Percentiles rank a stretch among this genome's conserved stretches.
Evolutionary conservation across 768 basidiomycete genomes (phyloP).

Genomic region (Fomitopsis serialis): DNA sequence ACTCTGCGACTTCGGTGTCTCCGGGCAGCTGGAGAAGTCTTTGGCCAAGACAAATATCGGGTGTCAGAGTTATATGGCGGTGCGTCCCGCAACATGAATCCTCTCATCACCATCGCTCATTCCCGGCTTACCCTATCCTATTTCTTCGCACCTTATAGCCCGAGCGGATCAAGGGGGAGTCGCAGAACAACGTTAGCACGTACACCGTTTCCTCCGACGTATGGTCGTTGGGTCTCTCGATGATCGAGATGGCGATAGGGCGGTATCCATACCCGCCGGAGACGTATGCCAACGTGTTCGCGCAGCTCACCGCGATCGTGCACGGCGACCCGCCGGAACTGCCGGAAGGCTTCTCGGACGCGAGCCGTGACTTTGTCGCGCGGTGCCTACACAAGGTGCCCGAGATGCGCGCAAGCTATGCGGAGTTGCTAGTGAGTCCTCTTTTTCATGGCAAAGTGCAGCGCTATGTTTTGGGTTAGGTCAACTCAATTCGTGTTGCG

Average conservation of each 20-base stretch:
- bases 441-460: not conserved
- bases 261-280: slow-evolving; percentile 96
- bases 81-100: slow-evolving; percentile 32
- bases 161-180: slow-evolving; percentile 94
- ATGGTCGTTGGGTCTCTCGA: slow-evolving; percentile 92
- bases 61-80: slow-evolving; percentile 98
- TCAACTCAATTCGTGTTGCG: not conserved
- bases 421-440: slow-evolving; percentile 63
- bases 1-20: slow-evolving; percentile 98
- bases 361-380: slow-evolving; percentile 79
- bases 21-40: slow-evolving; percentile 93
- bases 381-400: slow-evolving; percentile 81
- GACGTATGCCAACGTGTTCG: slow-evolving; percentile 95
- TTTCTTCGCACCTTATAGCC: slow-evolving; percentile 44
- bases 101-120: not conserved
- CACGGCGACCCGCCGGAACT: slow-evolving; percentile 89
- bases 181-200: slow-evolving; percentile 75
- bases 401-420: slow-evolving; percentile 73
- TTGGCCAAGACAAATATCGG: slow-evolving; percentile 98
- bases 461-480: not conserved
- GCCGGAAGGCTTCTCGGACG: slow-evolving; percentile 62
- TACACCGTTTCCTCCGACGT: slow-evolving; percentile 98
- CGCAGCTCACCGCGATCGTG: slow-evolving; percentile 94
- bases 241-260: slow-evolving; percentile 90
- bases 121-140: not conserved